Percentiles rank a stretch among this genome's conserved stretches.
Conservation (phyloP, 1,139 yeast species). For the Kodamaea alishanica region DNA sequence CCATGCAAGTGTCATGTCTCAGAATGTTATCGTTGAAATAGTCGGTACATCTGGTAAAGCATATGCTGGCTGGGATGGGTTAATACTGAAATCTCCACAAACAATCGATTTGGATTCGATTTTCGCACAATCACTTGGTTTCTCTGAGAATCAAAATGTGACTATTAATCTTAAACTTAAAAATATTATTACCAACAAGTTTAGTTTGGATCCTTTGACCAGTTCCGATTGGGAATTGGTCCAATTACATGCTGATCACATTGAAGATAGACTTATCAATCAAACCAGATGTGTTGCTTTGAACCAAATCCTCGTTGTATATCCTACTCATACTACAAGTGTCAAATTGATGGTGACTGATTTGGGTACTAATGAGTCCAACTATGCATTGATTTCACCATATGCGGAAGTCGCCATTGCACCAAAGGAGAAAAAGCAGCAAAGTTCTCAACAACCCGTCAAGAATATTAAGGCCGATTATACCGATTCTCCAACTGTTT, state of each 20-base stretch:
- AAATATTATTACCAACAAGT: conserved; percentile 51
- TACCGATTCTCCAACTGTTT: conserved; percentile 32
- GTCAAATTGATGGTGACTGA: conserved; percentile 64
- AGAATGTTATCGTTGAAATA: conserved; percentile 56
- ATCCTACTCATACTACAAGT: conserved; percentile 61
- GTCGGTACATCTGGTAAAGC: conserved; percentile 24
- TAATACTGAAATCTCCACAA: conserved; percentile 33
- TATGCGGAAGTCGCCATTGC: conserved; percentile 81
- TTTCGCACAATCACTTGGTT: conserved; percentile 44
- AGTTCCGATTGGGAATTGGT: conserved; percentile 89
- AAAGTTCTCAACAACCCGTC: conserved; percentile 26
- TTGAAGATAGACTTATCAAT: conserved; percentile 71
- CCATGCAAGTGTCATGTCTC: conserved; percentile 54
- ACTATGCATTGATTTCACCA: conserved; percentile 61
- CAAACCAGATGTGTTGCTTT: conserved; percentile 76
- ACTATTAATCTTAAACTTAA: conserved; percentile 41
- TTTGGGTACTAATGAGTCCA: conserved; percentile 48
- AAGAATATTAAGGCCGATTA: conserved; percentile 30
- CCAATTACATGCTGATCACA: conserved; percentile 72
- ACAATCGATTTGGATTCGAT: conserved; percentile 40
- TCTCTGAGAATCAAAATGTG: conserved; percentile 45
- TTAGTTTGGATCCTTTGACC: conserved; percentile 74
- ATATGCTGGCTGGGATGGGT: conserved; percentile 86
- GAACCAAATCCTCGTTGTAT: conserved; percentile 63
- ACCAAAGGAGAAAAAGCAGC: conserved; percentile 58